These are phyloP conservation scores for Pseudoscleropodium purum DNA, from an alignment of 225 moss, liverwort and hornwort species.

Conservation along the genomic window DNA sequence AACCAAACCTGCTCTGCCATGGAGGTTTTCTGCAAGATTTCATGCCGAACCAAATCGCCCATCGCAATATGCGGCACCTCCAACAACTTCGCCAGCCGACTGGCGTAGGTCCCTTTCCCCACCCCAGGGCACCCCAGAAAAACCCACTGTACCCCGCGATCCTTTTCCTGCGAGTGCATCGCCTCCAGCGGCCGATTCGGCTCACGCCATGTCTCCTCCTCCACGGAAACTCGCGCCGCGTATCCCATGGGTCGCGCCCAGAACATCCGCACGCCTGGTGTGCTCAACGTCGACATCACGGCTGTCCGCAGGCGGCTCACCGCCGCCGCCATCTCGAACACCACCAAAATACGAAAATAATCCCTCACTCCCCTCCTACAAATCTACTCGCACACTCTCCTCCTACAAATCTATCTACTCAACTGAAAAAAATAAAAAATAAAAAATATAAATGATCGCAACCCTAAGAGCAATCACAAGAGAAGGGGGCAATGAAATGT, in stretches of 20 bases:
- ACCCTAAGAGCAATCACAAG: background rate
- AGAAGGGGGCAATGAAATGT: background rate
- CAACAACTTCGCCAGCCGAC: conserved; percentile 66
- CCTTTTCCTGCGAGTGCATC: conserved; percentile 56
- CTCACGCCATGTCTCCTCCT: conserved; percentile 53
- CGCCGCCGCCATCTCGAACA: conserved; percentile 24
- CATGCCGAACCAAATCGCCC: conserved; percentile 86
- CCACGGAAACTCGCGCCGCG: conserved; percentile 64
- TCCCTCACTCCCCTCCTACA: background rate
- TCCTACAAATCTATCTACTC: too few species aligned
- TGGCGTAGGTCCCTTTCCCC: conserved; percentile 85
- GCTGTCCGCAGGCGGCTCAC: conserved; percentile 46
- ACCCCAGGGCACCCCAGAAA: conserved; percentile 88
- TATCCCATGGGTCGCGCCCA: conserved; percentile 59
- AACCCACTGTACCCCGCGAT: conserved; percentile 92
- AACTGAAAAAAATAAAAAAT: background rate
- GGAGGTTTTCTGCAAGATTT: conserved; percentile 32
- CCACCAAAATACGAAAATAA: background rate
- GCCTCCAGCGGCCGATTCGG: conserved; percentile 37
- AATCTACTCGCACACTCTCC: background rate
- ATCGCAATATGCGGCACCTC: conserved; percentile 90
- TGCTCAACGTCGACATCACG: background rate
- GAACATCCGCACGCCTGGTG: background rate
- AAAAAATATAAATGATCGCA: background rate
- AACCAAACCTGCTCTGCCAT: conserved; percentile 36